phyloP scores from a whole-genome alignment of 2,329 filamentous ascomycete species.

The Sclerotinia minor region DNA sequence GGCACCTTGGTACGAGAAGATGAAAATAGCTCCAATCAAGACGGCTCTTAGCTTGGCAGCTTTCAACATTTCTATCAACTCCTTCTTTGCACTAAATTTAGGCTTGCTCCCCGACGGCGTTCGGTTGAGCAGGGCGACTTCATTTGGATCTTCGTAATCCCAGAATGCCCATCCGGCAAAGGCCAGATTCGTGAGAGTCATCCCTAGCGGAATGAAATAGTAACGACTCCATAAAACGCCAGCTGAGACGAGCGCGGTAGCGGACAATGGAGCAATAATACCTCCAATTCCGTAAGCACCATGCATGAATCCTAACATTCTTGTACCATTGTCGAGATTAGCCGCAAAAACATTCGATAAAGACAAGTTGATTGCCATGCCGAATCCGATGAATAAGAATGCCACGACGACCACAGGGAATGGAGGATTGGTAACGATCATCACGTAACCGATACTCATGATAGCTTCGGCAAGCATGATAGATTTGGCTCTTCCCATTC shows the following conservation, averaged over 20 bases:
- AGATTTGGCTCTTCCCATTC: conserved; percentile 64
- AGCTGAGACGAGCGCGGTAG: conserved; percentile 68
- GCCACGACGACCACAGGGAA: conserved; percentile 66
- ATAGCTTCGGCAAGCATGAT: conserved; percentile 59
- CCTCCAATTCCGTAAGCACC: conserved; percentile 68
- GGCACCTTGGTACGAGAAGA: conserved; percentile 83
- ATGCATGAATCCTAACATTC: conserved; percentile 62
- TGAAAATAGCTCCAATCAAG: conserved; percentile 74
- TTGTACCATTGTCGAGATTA: conserved; percentile 54
- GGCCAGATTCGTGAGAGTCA: conserved; percentile 57
- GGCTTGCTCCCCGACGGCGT: conserved; percentile 42
- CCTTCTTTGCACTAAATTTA: conserved; percentile 43
- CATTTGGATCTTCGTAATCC: conserved; percentile 63
- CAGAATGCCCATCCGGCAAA: conserved; percentile 68
- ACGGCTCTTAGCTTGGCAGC: conserved; percentile 56
- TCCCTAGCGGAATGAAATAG: conserved; percentile 65
- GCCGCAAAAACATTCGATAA: conserved; percentile 61
- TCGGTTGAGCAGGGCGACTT: conserved; percentile 46
- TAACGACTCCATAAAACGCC: conserved; percentile 67
- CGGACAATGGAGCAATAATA: conserved; percentile 66
- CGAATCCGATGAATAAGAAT: conserved; percentile 69
- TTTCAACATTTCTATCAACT: conserved; percentile 46
- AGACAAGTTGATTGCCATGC: conserved; percentile 56
- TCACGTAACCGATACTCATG: conserved; percentile 61
- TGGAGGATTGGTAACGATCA: conserved; percentile 66